Evolutionary conservation across 2,329 filamentous ascomycete genomes (phyloP).

Genomic region (Madurella mycetomatis): DNA sequence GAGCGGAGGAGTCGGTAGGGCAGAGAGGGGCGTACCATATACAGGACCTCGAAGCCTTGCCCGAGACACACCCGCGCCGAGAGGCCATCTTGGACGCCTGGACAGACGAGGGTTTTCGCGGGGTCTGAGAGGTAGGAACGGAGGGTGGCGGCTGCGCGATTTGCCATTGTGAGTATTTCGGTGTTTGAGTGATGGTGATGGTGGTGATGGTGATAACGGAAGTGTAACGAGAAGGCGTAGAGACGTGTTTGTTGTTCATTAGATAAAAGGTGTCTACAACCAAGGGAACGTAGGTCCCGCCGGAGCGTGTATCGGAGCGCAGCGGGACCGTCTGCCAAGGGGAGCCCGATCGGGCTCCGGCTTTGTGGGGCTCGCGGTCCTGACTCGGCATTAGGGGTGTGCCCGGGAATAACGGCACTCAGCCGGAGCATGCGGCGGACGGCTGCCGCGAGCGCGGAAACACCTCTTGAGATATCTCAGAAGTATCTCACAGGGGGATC

Average conservation of each 20-base stretch:
- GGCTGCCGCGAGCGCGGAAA: no score
- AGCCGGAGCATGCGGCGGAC: background rate
- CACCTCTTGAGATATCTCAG: no score
- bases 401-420: background rate
- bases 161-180: slow-evolving; percentile 23
- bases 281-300: background rate
- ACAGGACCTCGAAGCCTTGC: slow-evolving; percentile 60
- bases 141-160: slow-evolving; percentile 33
- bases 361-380: background rate
- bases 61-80: slow-evolving; percentile 59
- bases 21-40: slow-evolving; percentile 51
- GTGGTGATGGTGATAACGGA: background rate
- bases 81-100: slow-evolving; percentile 65
- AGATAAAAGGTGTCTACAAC: background rate
- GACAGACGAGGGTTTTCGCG: slow-evolving; percentile 49
- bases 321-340: background rate
- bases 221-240: background rate
- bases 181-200: background rate
- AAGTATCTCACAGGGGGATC: no score
- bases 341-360: background rate
- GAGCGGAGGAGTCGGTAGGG: background rate
- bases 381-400: background rate
- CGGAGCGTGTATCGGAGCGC: background rate
- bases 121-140: slow-evolving; percentile 37
- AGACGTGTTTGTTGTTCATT: background rate